Evolutionary conservation across 2,329 filamentous ascomycete species (phyloP).

Genomic region (Volutella citrinella): DNA sequence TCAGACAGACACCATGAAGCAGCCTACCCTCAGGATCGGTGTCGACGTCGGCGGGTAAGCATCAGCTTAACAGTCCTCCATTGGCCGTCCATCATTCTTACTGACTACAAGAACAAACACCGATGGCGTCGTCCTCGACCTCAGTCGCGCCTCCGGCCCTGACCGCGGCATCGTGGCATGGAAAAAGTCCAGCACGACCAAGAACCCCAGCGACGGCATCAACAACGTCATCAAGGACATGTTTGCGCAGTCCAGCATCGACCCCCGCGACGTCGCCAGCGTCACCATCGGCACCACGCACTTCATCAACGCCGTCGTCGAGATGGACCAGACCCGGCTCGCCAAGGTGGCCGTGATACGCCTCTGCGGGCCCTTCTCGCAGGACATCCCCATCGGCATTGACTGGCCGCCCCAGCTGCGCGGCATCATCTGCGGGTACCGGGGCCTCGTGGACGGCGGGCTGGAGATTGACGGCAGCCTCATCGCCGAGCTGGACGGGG

Average conservation of each 20-base stretch:
- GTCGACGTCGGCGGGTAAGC: slow-evolving; percentile 37
- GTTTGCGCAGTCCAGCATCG: slow-evolving; percentile 29
- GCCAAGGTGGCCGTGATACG: slow-evolving; percentile 50
- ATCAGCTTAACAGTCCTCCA: no score
- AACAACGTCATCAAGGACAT: slow-evolving; percentile 40
- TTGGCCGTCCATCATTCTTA: no score
- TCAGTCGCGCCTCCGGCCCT: no score
- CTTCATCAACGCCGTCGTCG: slow-evolving; percentile 55
- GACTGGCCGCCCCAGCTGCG: slow-evolving; percentile 49
- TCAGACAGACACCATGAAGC: no score
- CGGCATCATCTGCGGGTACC: slow-evolving; percentile 40
- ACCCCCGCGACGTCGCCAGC: slow-evolving; percentile 36
- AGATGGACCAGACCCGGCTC: slow-evolving; percentile 44
- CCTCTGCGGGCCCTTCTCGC: slow-evolving; percentile 48
- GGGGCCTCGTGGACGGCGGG: slow-evolving; percentile 43
- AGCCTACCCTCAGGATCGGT: slow-evolving; percentile 30
- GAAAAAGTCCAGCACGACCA: slow-evolving; percentile 45
- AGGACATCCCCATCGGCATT: slow-evolving; percentile 44
- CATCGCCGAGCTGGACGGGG: slow-evolving; percentile 31
- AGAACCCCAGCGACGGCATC: slow-evolving; percentile 45
- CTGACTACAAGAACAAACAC: no score
- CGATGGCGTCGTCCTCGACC: no score
- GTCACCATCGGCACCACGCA: slow-evolving; percentile 53
- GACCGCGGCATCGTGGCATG: slow-evolving; percentile 42
- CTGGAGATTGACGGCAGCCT: slow-evolving; percentile 46